A percentile compares a stretch with the other conserved stretches of the same genome.
Evolutionary conservation across 495 filamentous ascomycete genomes (phyloP).

Genomic region (Pyronema omphalodes): DNA sequence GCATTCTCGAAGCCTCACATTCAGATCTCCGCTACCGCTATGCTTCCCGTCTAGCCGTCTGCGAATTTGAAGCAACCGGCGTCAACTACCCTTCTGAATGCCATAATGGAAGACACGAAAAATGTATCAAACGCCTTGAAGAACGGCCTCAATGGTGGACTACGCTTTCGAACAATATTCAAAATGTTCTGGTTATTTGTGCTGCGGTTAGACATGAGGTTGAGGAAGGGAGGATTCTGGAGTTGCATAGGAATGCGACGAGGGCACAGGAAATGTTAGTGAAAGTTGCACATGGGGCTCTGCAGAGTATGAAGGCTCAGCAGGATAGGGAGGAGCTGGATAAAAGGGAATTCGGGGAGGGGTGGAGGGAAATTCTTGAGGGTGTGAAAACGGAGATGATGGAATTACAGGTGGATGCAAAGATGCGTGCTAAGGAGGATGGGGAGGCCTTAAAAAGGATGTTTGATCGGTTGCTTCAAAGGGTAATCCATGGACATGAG

Average conservation of each 20-base stretch:
- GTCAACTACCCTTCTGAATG: conserved; percentile 19
- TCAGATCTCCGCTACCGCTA: conserved; percentile 13
- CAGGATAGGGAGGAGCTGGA: not conserved
- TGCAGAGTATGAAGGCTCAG: conserved; percentile 10
- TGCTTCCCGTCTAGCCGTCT: conserved; percentile 18
- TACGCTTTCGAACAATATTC: conserved; percentile 23
- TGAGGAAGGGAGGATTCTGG: conserved; percentile 19
- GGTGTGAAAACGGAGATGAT: not conserved
- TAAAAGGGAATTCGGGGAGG: conserved; percentile 7
- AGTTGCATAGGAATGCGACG: conserved; percentile 20
- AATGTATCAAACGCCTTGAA: conserved; percentile 19
- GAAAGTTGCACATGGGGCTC: conserved; percentile 4
- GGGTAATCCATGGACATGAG: not conserved
- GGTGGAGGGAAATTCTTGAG: conserved; percentile 4
- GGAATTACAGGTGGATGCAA: not conserved
- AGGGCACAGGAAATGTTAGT: conserved; percentile 14
- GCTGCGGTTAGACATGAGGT: conserved; percentile 18
- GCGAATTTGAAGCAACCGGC: conserved; percentile 22
- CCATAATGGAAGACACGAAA: conserved; percentile 2
- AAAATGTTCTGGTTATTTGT: conserved; percentile 18
- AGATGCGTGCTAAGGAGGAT: not conserved
- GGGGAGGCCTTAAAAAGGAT: not conserved
- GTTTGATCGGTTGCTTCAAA: not conserved
- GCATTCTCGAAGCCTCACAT: conserved; percentile 5
- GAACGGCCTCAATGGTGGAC: conserved; percentile 23